Evolutionary conservation across 768 basidiomycete species (phyloP).

Genomic region (Leucosporidium creatinivorum): DNA sequence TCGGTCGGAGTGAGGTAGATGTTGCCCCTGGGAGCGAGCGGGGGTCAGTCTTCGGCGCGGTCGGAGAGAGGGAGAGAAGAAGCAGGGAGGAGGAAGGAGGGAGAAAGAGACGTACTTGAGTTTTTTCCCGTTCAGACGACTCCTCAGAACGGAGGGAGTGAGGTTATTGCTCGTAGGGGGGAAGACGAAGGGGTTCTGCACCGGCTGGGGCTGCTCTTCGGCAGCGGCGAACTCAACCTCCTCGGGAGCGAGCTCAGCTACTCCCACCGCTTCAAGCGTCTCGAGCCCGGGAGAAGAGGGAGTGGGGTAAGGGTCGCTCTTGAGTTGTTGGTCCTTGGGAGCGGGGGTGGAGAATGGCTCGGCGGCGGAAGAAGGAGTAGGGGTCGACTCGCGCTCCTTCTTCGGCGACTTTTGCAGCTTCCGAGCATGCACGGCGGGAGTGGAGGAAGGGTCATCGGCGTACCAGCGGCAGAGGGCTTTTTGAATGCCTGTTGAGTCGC

Average conservation of each 20-base stretch:
- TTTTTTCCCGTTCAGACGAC: constrained; percentile 34
- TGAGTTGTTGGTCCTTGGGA: background rate
- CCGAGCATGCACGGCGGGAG: constrained; percentile 25
- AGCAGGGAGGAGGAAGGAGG: too few species aligned
- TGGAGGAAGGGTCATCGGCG: constrained; percentile 16
- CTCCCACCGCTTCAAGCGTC: background rate
- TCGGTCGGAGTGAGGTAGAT: constrained; percentile 33
- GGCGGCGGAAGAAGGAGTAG: background rate
- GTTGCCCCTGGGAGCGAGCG: constrained; percentile 20
- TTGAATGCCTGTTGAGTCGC: constrained; percentile 30
- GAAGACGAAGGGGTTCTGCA: constrained; percentile 14
- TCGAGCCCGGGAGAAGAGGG: background rate
- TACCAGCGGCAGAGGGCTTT: constrained; percentile 35
- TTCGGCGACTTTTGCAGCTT: constrained; percentile 11
- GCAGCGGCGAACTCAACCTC: background rate
- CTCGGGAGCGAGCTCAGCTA: background rate
- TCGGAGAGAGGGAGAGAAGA: background rate
- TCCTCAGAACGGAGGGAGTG: constrained; percentile 15
- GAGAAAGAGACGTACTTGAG: constrained; percentile 26
- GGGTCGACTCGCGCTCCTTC: background rate
- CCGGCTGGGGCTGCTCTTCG: background rate
- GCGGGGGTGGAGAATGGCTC: constrained; percentile 1
- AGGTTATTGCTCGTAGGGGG: constrained; percentile 26
- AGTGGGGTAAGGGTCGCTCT: background rate
- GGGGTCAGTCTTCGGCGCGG: too few species aligned